Base-by-base conservation (phyloP, 2,329 filamentous ascomycete genomes). In the Dryadomyces sulphureus region DNA sequence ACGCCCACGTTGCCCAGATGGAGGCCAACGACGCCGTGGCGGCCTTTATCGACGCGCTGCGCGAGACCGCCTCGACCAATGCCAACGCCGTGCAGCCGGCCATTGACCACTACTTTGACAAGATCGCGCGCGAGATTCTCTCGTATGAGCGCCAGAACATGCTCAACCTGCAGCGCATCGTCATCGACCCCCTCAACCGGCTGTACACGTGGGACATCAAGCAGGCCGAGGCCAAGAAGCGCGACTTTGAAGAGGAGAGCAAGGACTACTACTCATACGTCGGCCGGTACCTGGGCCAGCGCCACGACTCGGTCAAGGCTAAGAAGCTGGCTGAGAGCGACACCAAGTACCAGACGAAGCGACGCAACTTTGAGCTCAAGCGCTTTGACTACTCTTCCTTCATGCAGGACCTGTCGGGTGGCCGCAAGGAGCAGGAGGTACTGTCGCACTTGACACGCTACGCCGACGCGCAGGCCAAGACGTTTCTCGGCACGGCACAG, bases 371-470 rank as follows among this genome's bases (percentile, higher is more conserved):
- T 57, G 92, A 98, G 66, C 73, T 98, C 48, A 95, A 94, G 66
- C 81, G 93, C 9, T 98, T 98, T 57, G 93, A 98, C 62, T 98
- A 98, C 61, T 96, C 90, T 3, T 94, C 87, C 14, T 98, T 96
- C 59, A 94, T 98, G 85, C 90, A 96, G 57, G 92, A 98, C 66
- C 72, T 98, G n/a, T 92, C 96, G 52, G 92, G 92, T 25, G 92
- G 92, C n/a, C 81, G 92, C 51, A 98, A 96, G 61, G 92, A 98
- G 57, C 92, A 96, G 58, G 92, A 98, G 60, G 85, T 98, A 5
- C 65, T 98, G 25, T 96, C 90, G 1, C 85, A 95, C 59, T 71
- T 98, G 27, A 98, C 92, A 2, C 90, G 83, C 59, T 98, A 89
- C 60, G 93, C 93, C 9, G 88, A 94, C 59, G 79, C 82, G 3